phyloP scores from a whole-genome alignment of 495 filamentous ascomycete genomes.

The Podospora tetraspora region DNA sequence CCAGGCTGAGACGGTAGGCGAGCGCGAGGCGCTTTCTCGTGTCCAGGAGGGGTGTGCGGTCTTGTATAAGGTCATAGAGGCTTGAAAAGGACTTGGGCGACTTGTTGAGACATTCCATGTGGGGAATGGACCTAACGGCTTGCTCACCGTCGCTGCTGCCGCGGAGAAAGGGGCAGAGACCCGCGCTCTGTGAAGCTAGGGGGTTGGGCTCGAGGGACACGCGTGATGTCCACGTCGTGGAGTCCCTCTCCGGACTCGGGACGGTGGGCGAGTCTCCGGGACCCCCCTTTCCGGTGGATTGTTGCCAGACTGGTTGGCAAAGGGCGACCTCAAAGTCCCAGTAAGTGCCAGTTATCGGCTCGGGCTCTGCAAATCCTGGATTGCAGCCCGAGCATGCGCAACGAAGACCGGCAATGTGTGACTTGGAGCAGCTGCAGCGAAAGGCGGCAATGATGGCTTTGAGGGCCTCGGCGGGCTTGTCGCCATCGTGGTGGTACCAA shows the following conservation, averaged over 20 bases:
- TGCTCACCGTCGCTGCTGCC: background rate
- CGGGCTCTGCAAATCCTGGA: background rate
- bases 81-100: background rate
- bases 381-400: conserved; percentile 1
- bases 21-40: conserved; percentile 11
- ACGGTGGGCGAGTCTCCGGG: background rate
- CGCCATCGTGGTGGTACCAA: conserved; percentile 1
- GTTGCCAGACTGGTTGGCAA: too few relatives aligned
- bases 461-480: background rate
- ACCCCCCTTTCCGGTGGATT: too few relatives aligned
- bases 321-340: conserved; percentile 5
- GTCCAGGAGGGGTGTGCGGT: background rate
- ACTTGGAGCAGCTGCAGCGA: background rate
- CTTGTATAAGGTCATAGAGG: background rate
- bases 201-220: background rate
- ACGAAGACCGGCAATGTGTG: background rate
- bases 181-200: background rate
- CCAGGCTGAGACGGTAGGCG: conserved; percentile 15
- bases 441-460: background rate
- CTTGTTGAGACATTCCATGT: background rate
- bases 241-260: background rate
- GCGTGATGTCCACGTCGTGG: background rate
- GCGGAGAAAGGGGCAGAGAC: background rate
- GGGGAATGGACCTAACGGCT: background rate
- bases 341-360: conserved; percentile 1